Base-by-base conservation (phyloP, 2,329 filamentous ascomycete genomes). In the Fragosphaeria purpurea region DNA sequence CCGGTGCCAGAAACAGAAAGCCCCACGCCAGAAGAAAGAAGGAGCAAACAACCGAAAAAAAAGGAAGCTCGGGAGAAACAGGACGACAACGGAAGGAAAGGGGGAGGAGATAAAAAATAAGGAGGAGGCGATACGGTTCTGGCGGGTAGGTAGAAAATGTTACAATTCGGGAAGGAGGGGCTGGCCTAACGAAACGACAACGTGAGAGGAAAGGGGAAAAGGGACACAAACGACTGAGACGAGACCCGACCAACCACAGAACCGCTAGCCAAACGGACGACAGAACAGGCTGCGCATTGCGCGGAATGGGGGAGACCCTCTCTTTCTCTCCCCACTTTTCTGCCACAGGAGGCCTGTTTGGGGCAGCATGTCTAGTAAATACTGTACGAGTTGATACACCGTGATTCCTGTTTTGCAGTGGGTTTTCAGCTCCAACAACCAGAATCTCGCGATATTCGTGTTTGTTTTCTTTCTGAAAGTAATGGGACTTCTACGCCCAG, bases 81-180 rank as follows among this genome's bases (percentile, higher is more conserved):
- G 22, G 22, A 22, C 22, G 22, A 13, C 22, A n/a, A 32, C 39
- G 32, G 38, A 31, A 44, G 37, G 38, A 44, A 34, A n/a, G 7
- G n/a, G 31, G 37, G 38, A 33, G 41, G 13, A 37, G 7, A 31
- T 11, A 31, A 39, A 9, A 35, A 11, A 40, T 31, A 35, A 44
- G 40, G 10, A 46, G 44, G 13, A 46, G 37, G 41, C 33, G 40
- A 46, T n/a, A 40, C 50, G 50, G 46, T 39, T 45, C 45, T 45
- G 46, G 47, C 42, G 50, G 50, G 50, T 48, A 46, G 50, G 46
- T 32, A 10, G 38, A 35, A 41, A 43, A 46, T 47, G 47, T 47
- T 43, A 52, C 50, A 52, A 47, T 48, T 33, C 42, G 48, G 51
- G 42, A 50, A 53, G 51, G 51, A 53, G 51, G 51, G 51, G 47